Conservation (phyloP, 495 filamentous ascomycete genomes). For the Penicillium canescens region DNA sequence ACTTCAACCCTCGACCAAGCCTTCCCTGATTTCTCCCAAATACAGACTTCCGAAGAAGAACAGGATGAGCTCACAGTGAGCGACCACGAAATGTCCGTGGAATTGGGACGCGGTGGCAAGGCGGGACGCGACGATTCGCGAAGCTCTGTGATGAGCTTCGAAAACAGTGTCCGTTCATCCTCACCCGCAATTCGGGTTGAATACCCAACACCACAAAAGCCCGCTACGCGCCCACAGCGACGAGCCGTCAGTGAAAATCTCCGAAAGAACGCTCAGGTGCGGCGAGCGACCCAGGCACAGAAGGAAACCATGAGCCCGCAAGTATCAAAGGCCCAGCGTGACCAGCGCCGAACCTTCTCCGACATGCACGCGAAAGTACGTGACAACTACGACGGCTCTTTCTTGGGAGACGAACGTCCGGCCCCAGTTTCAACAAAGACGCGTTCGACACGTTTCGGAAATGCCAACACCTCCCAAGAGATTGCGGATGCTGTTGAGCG, state of each 20-base stretch:
- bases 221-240: constrained; percentile 26
- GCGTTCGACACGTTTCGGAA: constrained; percentile 58
- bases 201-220: constrained; percentile 47
- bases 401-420: constrained; percentile 52
- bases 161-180: constrained; percentile 49
- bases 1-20: constrained; percentile 62
- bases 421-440: constrained; percentile 44
- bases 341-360: constrained; percentile 46
- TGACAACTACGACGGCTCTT: constrained; percentile 56
- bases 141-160: constrained; percentile 46
- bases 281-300: constrained; percentile 44
- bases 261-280: constrained; percentile 45
- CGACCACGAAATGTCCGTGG: constrained; percentile 42
- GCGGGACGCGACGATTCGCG: constrained; percentile 43
- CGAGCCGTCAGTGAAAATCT: constrained; percentile 41
- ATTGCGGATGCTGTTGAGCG: constrained; percentile 47
- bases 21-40: constrained; percentile 61
- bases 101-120: constrained; percentile 45
- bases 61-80: constrained; percentile 26
- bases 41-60: constrained; percentile 39
- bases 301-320: constrained; percentile 48
- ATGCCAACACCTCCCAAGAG: constrained; percentile 43
- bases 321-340: constrained; percentile 32
- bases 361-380: constrained; percentile 57
- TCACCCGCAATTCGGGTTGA: constrained; percentile 48